These are phyloP conservation scores for Abelmoschus esculentus DNA, from an alignment of 345 rosid genomes.

Conservation along the genomic window DNA sequence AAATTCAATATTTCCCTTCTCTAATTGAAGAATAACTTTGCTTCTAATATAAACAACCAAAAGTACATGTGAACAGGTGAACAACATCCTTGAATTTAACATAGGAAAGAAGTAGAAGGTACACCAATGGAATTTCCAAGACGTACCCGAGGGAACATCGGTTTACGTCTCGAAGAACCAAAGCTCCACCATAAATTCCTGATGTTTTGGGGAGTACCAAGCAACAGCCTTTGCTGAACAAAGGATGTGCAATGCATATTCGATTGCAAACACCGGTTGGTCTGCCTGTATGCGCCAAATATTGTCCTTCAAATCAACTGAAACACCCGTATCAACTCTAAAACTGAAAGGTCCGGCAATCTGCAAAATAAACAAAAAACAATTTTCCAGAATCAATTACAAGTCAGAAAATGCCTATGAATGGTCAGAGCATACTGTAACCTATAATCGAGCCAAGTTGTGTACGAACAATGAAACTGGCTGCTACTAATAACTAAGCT, in stretches of 20 bases:
- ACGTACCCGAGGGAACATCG: neutral
- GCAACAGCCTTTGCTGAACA: slow-evolving; percentile 87
- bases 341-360: slow-evolving; percentile 87
- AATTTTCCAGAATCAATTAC: neutral
- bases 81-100: neutral
- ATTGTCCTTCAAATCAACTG: slow-evolving; percentile 41
- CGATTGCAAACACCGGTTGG: slow-evolving; percentile 70
- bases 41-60: neutral
- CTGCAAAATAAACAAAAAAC: slow-evolving; percentile 35
- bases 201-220: slow-evolving; percentile 81
- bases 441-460: no score
- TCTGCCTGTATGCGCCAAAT: slow-evolving; percentile 31
- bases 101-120: neutral
- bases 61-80: neutral
- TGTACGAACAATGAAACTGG: no score
- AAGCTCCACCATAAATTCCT: slow-evolving; percentile 84
- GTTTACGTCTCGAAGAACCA: slow-evolving; percentile 60
- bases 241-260: slow-evolving; percentile 83
- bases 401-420: neutral
- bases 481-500: no score
- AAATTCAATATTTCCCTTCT: neutral
- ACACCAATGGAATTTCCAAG: neutral
- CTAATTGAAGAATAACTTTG: neutral
- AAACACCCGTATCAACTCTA: slow-evolving; percentile 66
- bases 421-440: no score